Evolutionary conservation across 805 yeast species (phyloP).

Genomic region (Candida corydali): DNA sequence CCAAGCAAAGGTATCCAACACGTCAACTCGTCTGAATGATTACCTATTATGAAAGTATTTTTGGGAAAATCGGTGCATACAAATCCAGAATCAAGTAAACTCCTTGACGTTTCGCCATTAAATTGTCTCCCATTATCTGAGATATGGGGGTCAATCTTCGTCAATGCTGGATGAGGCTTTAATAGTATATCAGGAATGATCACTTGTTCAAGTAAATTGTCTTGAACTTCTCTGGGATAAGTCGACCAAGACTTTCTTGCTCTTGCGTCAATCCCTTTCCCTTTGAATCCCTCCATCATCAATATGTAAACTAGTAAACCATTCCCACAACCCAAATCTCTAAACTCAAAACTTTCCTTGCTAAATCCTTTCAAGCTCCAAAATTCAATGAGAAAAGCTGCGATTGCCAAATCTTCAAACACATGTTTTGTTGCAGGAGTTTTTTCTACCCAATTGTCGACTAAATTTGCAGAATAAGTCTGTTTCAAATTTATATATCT

Average conservation of each 20-base stretch:
- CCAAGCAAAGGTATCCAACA: constrained; percentile 92
- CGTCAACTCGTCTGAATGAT: constrained; percentile 92
- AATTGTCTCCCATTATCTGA: constrained; percentile 53
- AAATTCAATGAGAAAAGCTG: constrained; percentile 85
- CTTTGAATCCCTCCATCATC: constrained; percentile 72
- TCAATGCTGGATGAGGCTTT: constrained; percentile 64
- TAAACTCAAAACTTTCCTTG: constrained; percentile 55
- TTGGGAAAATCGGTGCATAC: constrained; percentile 58
- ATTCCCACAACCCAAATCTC: constrained; percentile 95
- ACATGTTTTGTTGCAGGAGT: constrained; percentile 96
- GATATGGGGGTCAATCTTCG: constrained; percentile 48
- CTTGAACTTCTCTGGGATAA: constrained; percentile 64
- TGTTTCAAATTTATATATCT: constrained; percentile 76
- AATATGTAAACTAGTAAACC: constrained; percentile 79
- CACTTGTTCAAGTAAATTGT: constrained; percentile 65
- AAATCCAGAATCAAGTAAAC: constrained; percentile 47
- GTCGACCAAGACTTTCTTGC: constrained; percentile 81
- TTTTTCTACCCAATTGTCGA: constrained; percentile 84
- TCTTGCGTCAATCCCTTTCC: constrained; percentile 87
- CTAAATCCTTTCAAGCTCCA: constrained; percentile 57
- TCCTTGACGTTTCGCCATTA: constrained; percentile 36
- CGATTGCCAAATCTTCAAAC: constrained; percentile 93
- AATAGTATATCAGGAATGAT: constrained; percentile 73
- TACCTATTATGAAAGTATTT: constrained; percentile 83
- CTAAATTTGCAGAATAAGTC: constrained; percentile 70